These are phyloP conservation scores for Pistacia atlantica DNA, from an alignment of 345 rosid genomes.

Conservation along the genomic window DNA sequence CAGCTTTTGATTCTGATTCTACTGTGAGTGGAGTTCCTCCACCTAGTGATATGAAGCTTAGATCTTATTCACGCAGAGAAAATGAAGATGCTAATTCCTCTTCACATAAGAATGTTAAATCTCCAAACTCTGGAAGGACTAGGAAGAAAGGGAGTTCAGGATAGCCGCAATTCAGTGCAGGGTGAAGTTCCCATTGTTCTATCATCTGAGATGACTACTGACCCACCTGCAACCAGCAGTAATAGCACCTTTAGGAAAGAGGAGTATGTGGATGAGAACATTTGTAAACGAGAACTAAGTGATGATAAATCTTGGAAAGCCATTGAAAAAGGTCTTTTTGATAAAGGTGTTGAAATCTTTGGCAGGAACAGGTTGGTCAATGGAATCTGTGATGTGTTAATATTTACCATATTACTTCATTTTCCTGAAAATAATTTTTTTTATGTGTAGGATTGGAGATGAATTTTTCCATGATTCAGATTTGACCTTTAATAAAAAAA, in stretches of 20 bases:
- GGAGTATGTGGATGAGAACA: conserved; percentile 67
- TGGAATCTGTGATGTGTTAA: background rate
- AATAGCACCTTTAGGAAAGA: conserved; percentile 61
- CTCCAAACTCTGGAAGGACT: conserved; percentile 47
- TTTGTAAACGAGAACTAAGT: conserved; percentile 45
- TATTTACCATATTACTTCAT: conserved; percentile 1
- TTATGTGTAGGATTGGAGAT: conserved; percentile 6
- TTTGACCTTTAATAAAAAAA: conserved; percentile 1
- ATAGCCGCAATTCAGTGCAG: conserved; percentile 37
- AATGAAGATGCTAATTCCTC: conserved; percentile 81
- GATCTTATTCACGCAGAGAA: conserved; percentile 57
- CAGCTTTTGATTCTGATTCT: conserved; percentile 76
- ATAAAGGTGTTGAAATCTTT: conserved; percentile 93
- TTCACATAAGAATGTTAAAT: conserved; percentile 68
- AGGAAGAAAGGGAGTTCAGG: conserved; percentile 63
- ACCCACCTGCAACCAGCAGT: conserved; percentile 46
- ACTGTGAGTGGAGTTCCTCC: conserved; percentile 62
- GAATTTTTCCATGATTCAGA: background rate
- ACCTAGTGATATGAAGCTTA: conserved; percentile 48
- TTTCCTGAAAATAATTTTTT: conserved; percentile 3
- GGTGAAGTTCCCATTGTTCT: conserved; percentile 41
- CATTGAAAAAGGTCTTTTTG: conserved; percentile 83
- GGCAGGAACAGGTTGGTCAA: conserved; percentile 83
- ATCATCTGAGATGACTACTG: conserved; percentile 42
- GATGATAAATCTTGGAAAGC: conserved; percentile 76